These are phyloP conservation scores for Ampelocalamus luodianensis DNA, from an alignment of 176 grass and related monocot genomes.

Conservation along the genomic window DNA sequence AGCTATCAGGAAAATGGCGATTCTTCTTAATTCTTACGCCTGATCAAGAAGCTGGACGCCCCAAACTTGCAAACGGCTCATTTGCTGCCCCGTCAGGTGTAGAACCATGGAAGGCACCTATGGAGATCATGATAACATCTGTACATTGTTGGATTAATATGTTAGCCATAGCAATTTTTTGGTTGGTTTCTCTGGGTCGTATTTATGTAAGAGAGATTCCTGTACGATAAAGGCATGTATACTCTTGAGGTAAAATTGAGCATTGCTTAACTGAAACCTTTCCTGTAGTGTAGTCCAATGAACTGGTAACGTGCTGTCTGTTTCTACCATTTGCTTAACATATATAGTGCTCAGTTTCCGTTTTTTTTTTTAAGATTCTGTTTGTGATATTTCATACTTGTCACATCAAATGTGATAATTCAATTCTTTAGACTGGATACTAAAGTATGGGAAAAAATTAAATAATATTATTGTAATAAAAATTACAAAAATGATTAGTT, in stretches of 20 bases:
- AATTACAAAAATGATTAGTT: no score
- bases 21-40: neutral
- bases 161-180: slow-evolving; percentile 58
- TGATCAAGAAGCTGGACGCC: slow-evolving; percentile 6
- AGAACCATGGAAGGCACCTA: slow-evolving; percentile 15
- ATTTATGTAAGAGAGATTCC: slow-evolving; percentile 48
- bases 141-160: slow-evolving; percentile 62
- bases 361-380: neutral
- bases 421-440: slow-evolving; percentile 26
- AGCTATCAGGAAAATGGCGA: slow-evolving; percentile 32
- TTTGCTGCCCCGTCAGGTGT: slow-evolving; percentile 22
- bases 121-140: slow-evolving; percentile 38
- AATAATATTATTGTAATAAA: no score
- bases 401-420: slow-evolving; percentile 7
- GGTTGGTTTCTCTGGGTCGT: slow-evolving; percentile 35
- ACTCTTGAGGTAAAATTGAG: slow-evolving; percentile 26
- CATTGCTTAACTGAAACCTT: slow-evolving; percentile 32
- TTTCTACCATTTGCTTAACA: slow-evolving; percentile 1
- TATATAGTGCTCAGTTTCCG: neutral
- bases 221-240: slow-evolving; percentile 50
- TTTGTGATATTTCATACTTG: neutral
- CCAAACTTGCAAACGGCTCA: slow-evolving; percentile 8
- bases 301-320: neutral
- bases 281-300: neutral
- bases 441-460: neutral